Evolutionary conservation across 202 grass and related monocot genomes (phyloP), one percentile per base, ranked within the genome.

Genomic region (Digitaria exilis): DNA sequence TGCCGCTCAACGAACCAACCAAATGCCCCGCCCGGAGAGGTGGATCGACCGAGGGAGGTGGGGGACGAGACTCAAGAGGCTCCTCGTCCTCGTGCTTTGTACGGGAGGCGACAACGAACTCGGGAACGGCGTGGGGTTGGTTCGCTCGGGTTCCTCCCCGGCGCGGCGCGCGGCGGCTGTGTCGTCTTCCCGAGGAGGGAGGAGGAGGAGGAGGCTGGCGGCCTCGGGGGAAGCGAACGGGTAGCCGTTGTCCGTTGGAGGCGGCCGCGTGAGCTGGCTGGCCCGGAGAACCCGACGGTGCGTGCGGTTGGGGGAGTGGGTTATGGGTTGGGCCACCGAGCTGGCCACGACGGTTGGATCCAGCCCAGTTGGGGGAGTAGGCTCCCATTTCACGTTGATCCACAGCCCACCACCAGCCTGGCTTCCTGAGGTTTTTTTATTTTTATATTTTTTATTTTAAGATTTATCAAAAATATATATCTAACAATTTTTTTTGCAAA

Each of bases 201-300:
- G 41, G 11, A 32, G 31, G 18, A 10, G 5, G 26, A n/a, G n/a
- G n/a, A n/a, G n/a, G n/a, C n/a, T n/a, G 42, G 77, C 31, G 45
- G 78, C 78, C 78, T 57, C 78, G 65, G 78, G 15, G 24, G 35
- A 15, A 43, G 78, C 50, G 78, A 70, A 31, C 51, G 78, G 78
- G 35, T 69, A 58, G 65, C 78, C 65, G 78, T 56, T 39, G 71
- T 31, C 19, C 71, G 71, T 69, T 81, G 78, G 51, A 30, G 15
- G 8, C 48, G 62, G 78, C 64, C 34, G 77, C 34, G 77, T 80
- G 45, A 29, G 37, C 24, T n/a, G 60, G 71, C 46, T 24, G 48
- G 62, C 31, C 46, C 62, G 63, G 29, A 55, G 26, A 72, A 49
- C 43, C n/a, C n/a, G n/a, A n/a, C n/a, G n/a, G n/a, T n/a, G n/a